Evolutionary conservation across 768 basidiomycete genomes (phyloP).

Genomic region (Lactifluus volemus): DNA sequence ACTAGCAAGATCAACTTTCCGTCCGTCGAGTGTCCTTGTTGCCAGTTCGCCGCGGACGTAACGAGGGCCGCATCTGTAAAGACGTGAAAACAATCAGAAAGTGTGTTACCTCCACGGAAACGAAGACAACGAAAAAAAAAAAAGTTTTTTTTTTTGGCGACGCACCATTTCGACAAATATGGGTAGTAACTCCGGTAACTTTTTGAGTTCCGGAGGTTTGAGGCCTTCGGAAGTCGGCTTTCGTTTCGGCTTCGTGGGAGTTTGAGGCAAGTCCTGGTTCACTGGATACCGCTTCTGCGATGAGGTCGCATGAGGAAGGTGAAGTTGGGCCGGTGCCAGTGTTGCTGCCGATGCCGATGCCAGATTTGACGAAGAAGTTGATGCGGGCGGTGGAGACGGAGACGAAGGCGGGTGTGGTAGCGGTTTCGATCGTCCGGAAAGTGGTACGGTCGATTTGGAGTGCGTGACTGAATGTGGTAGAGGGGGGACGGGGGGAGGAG

Average conservation of each 20-base stretch:
- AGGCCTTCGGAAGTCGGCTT: slow-evolving; percentile 32
- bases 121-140: neutral
- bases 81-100: neutral
- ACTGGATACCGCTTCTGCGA: slow-evolving; percentile 4
- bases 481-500: slow-evolving; percentile 29
- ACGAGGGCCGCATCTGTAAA: slow-evolving; percentile 13
- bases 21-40: neutral
- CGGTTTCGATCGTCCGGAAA: slow-evolving; percentile 30
- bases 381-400: neutral
- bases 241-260: slow-evolving; percentile 29
- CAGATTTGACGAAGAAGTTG: neutral
- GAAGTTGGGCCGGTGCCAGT: neutral
- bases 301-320: neutral
- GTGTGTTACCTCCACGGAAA: neutral
- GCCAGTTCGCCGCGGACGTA: neutral
- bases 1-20: neutral
- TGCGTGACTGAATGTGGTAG: slow-evolving; percentile 21
- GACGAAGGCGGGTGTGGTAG: slow-evolving; percentile 28
- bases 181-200: slow-evolving; percentile 77
- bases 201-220: slow-evolving; percentile 66
- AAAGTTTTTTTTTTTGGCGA: slow-evolving; percentile 1
- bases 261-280: slow-evolving; percentile 4
- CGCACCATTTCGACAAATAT: slow-evolving; percentile 89
- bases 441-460: slow-evolving; percentile 20
- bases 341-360: neutral